phyloP scores from a whole-genome alignment of 2,329 filamentous ascomycete genomes.

The Sordariomycetes sp. region DNA sequence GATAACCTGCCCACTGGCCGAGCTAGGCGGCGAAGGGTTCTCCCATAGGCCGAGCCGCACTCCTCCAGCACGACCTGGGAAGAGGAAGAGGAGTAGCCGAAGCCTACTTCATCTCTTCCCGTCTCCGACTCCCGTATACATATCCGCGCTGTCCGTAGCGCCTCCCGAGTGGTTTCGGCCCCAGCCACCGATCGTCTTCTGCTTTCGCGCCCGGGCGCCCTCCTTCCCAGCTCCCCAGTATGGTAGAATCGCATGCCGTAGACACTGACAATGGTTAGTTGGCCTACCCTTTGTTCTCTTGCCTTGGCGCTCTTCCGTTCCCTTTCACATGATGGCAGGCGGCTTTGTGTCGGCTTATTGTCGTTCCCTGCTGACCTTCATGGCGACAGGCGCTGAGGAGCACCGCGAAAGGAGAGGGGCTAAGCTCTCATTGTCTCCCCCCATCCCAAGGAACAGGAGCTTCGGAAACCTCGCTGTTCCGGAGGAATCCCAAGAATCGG shows the following conservation, averaged over 20 bases:
- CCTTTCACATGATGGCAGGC: neutral
- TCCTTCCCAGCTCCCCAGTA: constrained; percentile 1
- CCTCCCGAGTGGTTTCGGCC: neutral
- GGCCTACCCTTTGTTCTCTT: neutral
- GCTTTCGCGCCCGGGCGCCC: neutral
- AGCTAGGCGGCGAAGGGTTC: neutral
- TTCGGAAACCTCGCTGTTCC: no score
- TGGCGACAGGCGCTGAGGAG: constrained; percentile 7
- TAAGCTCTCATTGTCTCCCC: constrained; percentile 32
- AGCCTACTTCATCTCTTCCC: neutral
- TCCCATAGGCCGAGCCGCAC: neutral
- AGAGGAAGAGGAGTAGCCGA: neutral
- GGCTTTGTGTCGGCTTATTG: constrained; percentile 2
- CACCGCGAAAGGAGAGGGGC: constrained; percentile 18
- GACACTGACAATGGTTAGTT: constrained; percentile 3
- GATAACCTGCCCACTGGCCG: neutral
- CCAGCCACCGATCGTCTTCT: neutral
- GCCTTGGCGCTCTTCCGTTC: neutral
- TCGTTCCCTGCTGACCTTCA: neutral
- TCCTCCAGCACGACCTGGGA: neutral
- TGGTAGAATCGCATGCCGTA: constrained; percentile 1
- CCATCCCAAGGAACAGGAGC: constrained; percentile 34
- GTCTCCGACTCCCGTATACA: neutral
- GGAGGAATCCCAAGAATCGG: constrained; percentile 34
- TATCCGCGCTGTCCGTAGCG: neutral